phyloP scores from a whole-genome alignment of 805 yeast genomes.

The Kuraishia borneana region DNA sequence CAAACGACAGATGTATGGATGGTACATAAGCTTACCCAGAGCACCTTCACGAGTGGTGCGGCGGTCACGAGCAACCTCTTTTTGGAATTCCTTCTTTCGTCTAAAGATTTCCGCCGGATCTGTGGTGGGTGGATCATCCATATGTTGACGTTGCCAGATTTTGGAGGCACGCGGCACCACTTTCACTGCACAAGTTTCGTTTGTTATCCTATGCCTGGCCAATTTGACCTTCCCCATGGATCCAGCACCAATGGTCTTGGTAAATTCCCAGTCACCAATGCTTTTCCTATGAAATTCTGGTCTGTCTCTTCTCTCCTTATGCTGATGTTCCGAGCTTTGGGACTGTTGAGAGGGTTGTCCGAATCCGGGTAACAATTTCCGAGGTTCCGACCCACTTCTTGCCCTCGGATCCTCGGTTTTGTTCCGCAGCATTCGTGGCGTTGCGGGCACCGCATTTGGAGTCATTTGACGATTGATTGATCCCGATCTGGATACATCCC shows the following conservation, averaged over 20 bases:
- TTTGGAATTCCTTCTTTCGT: slow-evolving; percentile 60
- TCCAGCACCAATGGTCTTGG: slow-evolving; percentile 94
- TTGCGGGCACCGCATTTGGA: slow-evolving; percentile 40
- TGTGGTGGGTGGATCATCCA: slow-evolving; percentile 54
- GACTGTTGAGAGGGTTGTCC: slow-evolving; percentile 3
- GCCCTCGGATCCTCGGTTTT: slow-evolving; percentile 23
- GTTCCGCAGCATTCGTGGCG: slow-evolving; percentile 59
- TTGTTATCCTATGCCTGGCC: slow-evolving; percentile 75
- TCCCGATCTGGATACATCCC: neutral
- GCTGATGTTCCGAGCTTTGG: slow-evolving; percentile 5
- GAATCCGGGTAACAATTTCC: slow-evolving; percentile 3
- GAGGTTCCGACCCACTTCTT: no score
- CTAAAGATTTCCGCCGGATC: slow-evolving; percentile 46
- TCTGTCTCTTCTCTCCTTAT: slow-evolving; percentile 5
- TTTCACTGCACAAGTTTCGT: slow-evolving; percentile 82
- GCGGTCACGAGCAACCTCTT: slow-evolving; percentile 81
- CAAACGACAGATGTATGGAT: slow-evolving; percentile 83
- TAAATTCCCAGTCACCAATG: slow-evolving; percentile 94
- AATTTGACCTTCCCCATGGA: slow-evolving; percentile 98
- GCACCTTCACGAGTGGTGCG: slow-evolving; percentile 95
- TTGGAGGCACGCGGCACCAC: slow-evolving; percentile 86
- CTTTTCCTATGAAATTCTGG: slow-evolving; percentile 68
- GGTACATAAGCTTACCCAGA: slow-evolving; percentile 77
- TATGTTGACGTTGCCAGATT: slow-evolving; percentile 61
- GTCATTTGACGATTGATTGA: neutral